Evolutionary conservation across 139 green algal genomes (phyloP).

Genomic region (Yamagishiella unicocca): DNA sequence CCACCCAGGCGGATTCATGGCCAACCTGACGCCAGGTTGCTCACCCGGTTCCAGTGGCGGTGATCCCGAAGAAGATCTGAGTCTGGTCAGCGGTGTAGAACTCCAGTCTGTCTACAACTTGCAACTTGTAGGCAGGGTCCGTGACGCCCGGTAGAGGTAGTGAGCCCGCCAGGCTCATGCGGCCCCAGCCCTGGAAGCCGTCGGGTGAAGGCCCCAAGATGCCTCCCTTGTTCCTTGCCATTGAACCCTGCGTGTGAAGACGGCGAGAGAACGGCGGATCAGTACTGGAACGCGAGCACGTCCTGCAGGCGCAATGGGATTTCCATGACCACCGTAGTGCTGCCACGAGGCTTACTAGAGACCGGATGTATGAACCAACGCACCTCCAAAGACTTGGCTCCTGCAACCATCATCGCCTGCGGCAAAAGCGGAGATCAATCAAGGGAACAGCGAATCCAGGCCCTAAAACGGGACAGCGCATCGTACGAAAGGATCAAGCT

Average conservation of each 20-base stretch:
- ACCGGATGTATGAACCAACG: not conserved
- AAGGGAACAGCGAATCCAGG: too few relatives aligned
- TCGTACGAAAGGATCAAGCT: too few relatives aligned
- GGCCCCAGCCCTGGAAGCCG: conserved; percentile 45
- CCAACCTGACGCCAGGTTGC: too few relatives aligned
- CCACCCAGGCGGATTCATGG: too few relatives aligned
- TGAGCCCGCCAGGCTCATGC: conserved; percentile 24
- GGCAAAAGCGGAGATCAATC: too few relatives aligned
- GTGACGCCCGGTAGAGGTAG: conserved; percentile 57
- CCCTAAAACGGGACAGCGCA: not conserved
- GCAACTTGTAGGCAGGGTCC: conserved; percentile 16
- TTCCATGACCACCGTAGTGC: too few relatives aligned
- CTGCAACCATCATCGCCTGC: not conserved
- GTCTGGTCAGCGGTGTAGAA: not conserved
- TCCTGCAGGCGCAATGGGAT: too few relatives aligned
- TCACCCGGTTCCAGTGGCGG: conserved; percentile 60
- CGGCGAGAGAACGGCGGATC: too few relatives aligned
- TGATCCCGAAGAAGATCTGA: conserved; percentile 50
- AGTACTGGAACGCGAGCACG: too few relatives aligned
- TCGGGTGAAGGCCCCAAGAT: conserved; percentile 9
- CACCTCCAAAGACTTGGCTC: conserved; percentile 6
- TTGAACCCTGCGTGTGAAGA: conserved; percentile 19
- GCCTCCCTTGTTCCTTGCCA: not conserved
- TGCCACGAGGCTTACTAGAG: not conserved
- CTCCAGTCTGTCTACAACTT: not conserved